Evolutionary conservation across 75 land plant genomes (phyloP).

Genomic region (Azolla pinnata): DNA sequence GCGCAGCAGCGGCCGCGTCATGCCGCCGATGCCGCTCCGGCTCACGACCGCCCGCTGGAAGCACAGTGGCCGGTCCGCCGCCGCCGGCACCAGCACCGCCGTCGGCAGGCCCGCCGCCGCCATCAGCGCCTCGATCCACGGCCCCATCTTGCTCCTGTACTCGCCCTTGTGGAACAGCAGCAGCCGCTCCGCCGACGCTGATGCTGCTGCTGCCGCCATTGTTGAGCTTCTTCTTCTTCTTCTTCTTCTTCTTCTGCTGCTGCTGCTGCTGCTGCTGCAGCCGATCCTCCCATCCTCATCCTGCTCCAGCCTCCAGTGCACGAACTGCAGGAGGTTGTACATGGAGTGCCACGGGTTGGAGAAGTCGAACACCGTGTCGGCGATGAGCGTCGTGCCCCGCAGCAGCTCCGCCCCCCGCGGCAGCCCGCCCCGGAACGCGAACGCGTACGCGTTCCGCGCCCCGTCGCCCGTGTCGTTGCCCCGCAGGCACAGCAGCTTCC

Average conservation of each 20-base stretch:
- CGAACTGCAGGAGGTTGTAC: slow-evolving; percentile 42
- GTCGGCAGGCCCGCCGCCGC: neutral
- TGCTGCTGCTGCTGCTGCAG: slow-evolving; percentile 43
- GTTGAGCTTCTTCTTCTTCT: slow-evolving; percentile 24
- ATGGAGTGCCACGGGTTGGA: slow-evolving; percentile 72
- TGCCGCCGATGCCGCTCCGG: slow-evolving; percentile 38
- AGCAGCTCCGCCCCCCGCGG: slow-evolving; percentile 33
- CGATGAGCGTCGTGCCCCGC: slow-evolving; percentile 52
- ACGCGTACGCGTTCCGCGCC: slow-evolving; percentile 51
- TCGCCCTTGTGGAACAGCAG: slow-evolving; percentile 43
- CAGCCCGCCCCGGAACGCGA: slow-evolving; percentile 41
- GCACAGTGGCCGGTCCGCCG: slow-evolving; percentile 33
- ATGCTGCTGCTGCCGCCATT: neutral
- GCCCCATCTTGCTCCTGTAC: slow-evolving; percentile 17
- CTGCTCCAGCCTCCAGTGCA: slow-evolving; percentile 45
- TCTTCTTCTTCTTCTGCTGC: slow-evolving; percentile 17
- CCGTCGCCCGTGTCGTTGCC: slow-evolving; percentile 53
- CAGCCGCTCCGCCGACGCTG: slow-evolving; percentile 25
- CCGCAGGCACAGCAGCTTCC: slow-evolving; percentile 53
- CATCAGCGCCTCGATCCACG: slow-evolving; percentile 23
- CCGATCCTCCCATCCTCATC: too few relatives aligned
- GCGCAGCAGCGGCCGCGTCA: slow-evolving; percentile 15
- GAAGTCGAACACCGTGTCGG: slow-evolving; percentile 67
- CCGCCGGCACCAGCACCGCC: neutral
- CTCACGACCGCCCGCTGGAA: slow-evolving; percentile 60